These are phyloP conservation scores for Cucurbita maxima DNA, from an alignment of 306 rosid species.

Conservation along the genomic window DNA sequence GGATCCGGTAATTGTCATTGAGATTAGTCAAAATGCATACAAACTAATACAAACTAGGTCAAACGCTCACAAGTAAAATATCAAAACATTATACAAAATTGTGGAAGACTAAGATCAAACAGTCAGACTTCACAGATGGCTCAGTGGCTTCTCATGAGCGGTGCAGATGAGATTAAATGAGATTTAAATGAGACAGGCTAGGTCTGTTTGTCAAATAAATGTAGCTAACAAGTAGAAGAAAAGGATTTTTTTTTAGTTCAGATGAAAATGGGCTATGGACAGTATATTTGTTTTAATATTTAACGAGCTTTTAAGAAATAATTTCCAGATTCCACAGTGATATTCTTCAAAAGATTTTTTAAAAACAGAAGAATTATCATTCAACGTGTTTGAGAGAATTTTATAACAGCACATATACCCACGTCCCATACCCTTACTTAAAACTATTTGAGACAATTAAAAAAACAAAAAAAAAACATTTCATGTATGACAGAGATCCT, in stretches of 20 bases:
- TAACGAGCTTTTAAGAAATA: background rate
- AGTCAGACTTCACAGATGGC: background rate
- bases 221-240: background rate
- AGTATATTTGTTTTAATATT: background rate
- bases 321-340: background rate
- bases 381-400: background rate
- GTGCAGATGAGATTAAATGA: background rate
- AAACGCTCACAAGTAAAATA: background rate
- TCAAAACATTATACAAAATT: background rate
- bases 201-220: background rate
- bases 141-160: background rate
- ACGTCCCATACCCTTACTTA: background rate
- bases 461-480: background rate
- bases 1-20: background rate
- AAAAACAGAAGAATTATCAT: background rate
- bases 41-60: background rate
- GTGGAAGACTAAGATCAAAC: background rate
- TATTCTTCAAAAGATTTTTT: background rate
- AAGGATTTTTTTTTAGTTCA: no score
- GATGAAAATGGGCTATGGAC: background rate
- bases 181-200: background rate
- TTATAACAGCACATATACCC: background rate
- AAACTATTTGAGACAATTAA: background rate
- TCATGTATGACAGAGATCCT: no score
- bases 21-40: background rate